phyloP scores from a whole-genome alignment of 2,329 filamentous ascomycete genomes.

The Arthrobotrys sinensis region DNA sequence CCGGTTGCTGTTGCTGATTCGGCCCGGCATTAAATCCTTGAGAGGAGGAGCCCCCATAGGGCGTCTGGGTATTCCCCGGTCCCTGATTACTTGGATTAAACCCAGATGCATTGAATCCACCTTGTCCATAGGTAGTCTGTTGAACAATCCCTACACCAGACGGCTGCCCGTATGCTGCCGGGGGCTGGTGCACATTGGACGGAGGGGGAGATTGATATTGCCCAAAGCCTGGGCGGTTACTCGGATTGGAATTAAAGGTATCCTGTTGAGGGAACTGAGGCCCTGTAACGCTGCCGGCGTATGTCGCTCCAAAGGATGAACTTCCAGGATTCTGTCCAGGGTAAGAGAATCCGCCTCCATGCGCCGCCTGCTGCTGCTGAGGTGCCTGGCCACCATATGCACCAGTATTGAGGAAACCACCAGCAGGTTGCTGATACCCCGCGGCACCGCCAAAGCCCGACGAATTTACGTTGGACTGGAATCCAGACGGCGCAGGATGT shows the following conservation, averaged over 20 bases:
- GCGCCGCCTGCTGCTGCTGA: slow-evolving; percentile 35
- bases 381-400: slow-evolving; percentile 46
- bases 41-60: slow-evolving; percentile 31
- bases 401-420: slow-evolving; percentile 41
- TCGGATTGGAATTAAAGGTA: slow-evolving; percentile 32
- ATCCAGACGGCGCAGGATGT: slow-evolving; percentile 37
- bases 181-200: slow-evolving; percentile 47
- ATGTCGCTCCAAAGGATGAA: slow-evolving; percentile 49
- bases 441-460: slow-evolving; percentile 45
- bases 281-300: slow-evolving; percentile 53
- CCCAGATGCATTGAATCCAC: slow-evolving; percentile 37
- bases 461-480: slow-evolving; percentile 39
- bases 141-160: slow-evolving; percentile 23
- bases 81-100: slow-evolving; percentile 35
- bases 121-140: slow-evolving; percentile 33
- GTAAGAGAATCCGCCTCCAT: slow-evolving; percentile 47
- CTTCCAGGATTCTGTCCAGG: slow-evolving; percentile 44
- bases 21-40: slow-evolving; percentile 43
- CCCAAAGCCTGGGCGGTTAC: slow-evolving; percentile 39
- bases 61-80: slow-evolving; percentile 17
- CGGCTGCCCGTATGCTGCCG: slow-evolving; percentile 47
- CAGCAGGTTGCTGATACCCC: slow-evolving; percentile 49
- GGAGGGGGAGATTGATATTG: slow-evolving; percentile 58
- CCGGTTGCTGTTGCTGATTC: slow-evolving; percentile 29
- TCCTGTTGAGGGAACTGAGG: slow-evolving; percentile 55